Evolutionary conservation across 441 rosid species (phyloP), one percentile per base, ranked within the genome.

Genomic region (Theobroma grandiflorum): DNA sequence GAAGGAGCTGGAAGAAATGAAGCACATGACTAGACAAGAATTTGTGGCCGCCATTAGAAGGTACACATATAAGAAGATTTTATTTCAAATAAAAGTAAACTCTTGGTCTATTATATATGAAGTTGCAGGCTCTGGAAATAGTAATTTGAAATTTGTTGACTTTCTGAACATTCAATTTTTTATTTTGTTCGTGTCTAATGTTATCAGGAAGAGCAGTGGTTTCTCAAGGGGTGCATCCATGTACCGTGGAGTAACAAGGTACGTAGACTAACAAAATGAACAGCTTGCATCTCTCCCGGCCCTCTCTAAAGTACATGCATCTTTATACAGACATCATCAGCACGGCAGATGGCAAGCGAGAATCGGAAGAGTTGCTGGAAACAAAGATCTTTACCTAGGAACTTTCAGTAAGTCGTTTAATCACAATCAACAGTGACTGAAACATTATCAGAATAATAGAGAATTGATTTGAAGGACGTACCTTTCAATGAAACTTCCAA

Each of bases 271-370:
- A 18, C 10, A 50, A 71, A 47, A 38, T 31, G n/a, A 40, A 63
- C 11, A 53, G 42, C n/a, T 20, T 10, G 45, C 10, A 26, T 64
- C 50, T 14, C 20, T 83, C 22, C 52, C 26, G 37, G 22, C 7
- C 3, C 77, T 43, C 42, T 42, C 45, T 50, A 20, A 59, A 15
- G 18, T 22, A 43, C 15, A 11, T 11, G 14, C 18, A 3, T 62
- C 35, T 47, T 45, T 63, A 20, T 78, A 7, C 86, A 92, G 97
- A 89, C 99, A 96, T 88, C 99, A 96, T 82, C 99, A 96, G 78
- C 98, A 96, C 86, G 99, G 99, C 75, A 89, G 99, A 86, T 96
- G 99, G 99, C 99, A 96, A 81, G 99, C 99, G 20, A 92, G 99
- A 85, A 96, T 95, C 31, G 98, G 98, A 14, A 86, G 99, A 82